phyloP scores from a whole-genome alignment of 257 asterid species.

The Asclepias syriaca region DNA sequence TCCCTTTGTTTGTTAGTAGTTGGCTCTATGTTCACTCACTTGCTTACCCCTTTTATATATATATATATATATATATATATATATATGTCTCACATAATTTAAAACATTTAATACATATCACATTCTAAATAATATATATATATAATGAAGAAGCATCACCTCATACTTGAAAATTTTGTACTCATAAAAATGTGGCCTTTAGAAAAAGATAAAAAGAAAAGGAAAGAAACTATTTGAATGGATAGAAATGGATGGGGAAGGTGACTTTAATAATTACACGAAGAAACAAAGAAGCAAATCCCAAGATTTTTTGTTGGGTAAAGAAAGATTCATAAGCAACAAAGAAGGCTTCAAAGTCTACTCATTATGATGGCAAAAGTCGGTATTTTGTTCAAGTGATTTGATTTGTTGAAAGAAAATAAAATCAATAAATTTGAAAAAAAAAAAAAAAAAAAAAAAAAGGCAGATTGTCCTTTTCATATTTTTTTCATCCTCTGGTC shows the following conservation, averaged over 20 bases:
- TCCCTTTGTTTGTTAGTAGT: neutral
- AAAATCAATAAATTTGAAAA: too few relatives aligned
- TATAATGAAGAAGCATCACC: too few relatives aligned
- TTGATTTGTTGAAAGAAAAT: too few relatives aligned
- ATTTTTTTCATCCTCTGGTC: slow-evolving; percentile 1
- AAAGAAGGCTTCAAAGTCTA: slow-evolving; percentile 6
- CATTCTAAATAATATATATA: too few relatives aligned
- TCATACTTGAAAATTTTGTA: too few relatives aligned
- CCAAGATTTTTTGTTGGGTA: slow-evolving; percentile 19
- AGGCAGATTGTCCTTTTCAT: slow-evolving; percentile 17
- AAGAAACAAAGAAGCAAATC: slow-evolving; percentile 15
- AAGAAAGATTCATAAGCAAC: slow-evolving; percentile 19
- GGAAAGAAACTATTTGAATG: slow-evolving; percentile 11
- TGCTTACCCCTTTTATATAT: neutral
- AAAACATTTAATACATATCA: too few relatives aligned
- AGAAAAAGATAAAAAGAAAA: neutral
- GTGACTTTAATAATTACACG: slow-evolving; percentile 10
- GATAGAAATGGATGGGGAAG: slow-evolving; percentile 2
- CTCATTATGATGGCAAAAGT: slow-evolving; percentile 17
- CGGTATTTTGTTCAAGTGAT: neutral
- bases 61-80: too few relatives aligned
- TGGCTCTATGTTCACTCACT: neutral
- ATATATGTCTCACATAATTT: too few relatives aligned
- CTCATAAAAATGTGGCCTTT: too few relatives aligned
- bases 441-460: neutral